Base-by-base conservation (phyloP, 139 green algal genomes). In the Chlamydomonas sp. region DNA sequence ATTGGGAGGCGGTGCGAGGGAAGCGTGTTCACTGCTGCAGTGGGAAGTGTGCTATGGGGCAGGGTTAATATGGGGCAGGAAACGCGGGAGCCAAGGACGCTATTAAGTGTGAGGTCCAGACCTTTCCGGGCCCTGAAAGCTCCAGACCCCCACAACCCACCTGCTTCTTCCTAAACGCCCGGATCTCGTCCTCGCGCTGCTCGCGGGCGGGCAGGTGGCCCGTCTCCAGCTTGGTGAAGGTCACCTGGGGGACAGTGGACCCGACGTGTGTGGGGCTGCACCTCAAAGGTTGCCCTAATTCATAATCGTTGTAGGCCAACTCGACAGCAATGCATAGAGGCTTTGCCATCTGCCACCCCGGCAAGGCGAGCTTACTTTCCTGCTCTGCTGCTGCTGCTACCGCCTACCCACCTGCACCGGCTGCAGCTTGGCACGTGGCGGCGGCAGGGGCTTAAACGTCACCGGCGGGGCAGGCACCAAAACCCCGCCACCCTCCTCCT, bases 181-280 rank as follows among this genome's bases (percentile, higher is more conserved):
- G 79, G 58, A 96, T 90, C 83, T 96, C 94, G 75, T 94, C 87
- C 90, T 96, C 94, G 0, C 92, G 85, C 62, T 92, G 66, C 83
- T 94, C 90, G 5, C 93, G 87, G 1, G 93, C 93, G 18, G 94
- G 94, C 77, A 96, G 81, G 87, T 95, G 90, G 2, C 78, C 79
- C 63, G 90, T 94, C 84, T 95, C 89, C 72, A 95, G 89, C 81
- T 94, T 91, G 10, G 94, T 96, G 89, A 96, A 96, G 60, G 87
- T 84, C 58, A 96, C 89, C 85, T 90, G 74, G 73, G 31, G 31
- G 20, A 7, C 31, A 3, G 73, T 3, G 73, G 73, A 6, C 7
- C 7, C 2, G 73, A 7, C 1, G 1, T 10, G 73, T 31, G 73
- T 75, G 17, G 17, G 69, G 1, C 6, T 75, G 69, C 1, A 49